Conservation (phyloP, 2,329 filamentous ascomycete genomes). For the Venturia nashicola region DNA sequence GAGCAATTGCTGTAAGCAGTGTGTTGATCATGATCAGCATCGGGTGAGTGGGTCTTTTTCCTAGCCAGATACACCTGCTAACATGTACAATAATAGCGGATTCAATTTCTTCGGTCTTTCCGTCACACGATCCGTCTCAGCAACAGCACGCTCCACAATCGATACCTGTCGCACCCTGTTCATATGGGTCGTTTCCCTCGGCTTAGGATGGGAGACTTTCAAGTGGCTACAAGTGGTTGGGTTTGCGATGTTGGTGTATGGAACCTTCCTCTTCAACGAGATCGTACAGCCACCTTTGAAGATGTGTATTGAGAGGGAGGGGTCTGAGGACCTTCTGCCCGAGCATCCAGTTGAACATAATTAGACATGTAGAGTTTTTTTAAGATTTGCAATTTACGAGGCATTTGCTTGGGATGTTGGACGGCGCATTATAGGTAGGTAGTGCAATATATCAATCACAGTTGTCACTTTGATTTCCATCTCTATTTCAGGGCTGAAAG, state of each 20-base stretch:
- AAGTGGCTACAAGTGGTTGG: constrained; percentile 91
- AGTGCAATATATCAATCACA: neutral
- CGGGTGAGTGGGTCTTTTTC: constrained; percentile 47
- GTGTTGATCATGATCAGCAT: constrained; percentile 95
- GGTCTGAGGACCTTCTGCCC: constrained; percentile 11
- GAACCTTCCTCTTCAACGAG: constrained; percentile 93
- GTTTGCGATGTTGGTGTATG: constrained; percentile 84
- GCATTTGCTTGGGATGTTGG: neutral
- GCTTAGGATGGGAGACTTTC: constrained; percentile 91
- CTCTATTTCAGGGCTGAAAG: neutral
- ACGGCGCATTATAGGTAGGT: neutral
- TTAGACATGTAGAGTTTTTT: neutral
- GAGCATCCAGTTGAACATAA: constrained; percentile 5
- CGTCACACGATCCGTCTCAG: constrained; percentile 79
- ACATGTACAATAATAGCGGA: constrained; percentile 42
- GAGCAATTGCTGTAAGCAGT: constrained; percentile 61
- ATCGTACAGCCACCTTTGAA: constrained; percentile 73
- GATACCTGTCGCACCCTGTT: constrained; percentile 96
- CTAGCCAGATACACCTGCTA: neutral
- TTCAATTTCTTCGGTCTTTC: constrained; percentile 99
- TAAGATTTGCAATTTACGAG: neutral
- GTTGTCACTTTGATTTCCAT: neutral
- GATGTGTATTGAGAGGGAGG: constrained; percentile 40
- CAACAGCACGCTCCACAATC: constrained; percentile 88
- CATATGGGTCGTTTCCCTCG: constrained; percentile 92